These are phyloP conservation scores for Arabidopsis arenosa DNA, from an alignment of 345 rosid species.

Conservation along the genomic window DNA sequence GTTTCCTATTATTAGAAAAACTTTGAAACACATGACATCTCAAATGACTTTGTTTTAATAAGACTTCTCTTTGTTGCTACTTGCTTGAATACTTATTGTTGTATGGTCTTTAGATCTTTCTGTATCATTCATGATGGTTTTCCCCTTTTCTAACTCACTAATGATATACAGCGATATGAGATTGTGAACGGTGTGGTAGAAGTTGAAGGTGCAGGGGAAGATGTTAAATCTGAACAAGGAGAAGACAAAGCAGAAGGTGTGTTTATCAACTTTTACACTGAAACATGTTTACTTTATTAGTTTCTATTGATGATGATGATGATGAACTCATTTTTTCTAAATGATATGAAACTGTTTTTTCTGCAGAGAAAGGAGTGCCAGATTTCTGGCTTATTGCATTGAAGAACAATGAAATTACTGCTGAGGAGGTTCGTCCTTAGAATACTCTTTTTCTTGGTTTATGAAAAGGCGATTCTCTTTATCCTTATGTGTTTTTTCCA, in stretches of 20 bases:
- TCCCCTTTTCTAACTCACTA: background rate
- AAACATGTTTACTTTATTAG: background rate
- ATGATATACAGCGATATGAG: conserved; percentile 69
- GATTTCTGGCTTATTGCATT: conserved; percentile 91
- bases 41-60: background rate
- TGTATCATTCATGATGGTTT: conserved; percentile 8
- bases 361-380: conserved; percentile 93
- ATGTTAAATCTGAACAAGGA: conserved; percentile 56
- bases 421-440: conserved; percentile 70
- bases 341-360: conserved; percentile 29
- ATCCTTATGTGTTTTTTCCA: background rate
- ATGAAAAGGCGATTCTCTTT: background rate
- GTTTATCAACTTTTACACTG: conserved; percentile 1
- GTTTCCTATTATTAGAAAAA: background rate
- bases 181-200: conserved; percentile 84
- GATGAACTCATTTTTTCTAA: conserved; percentile 12
- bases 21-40: background rate
- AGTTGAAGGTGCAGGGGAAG: conserved; percentile 61
- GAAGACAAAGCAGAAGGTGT: conserved; percentile 70
- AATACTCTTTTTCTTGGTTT: background rate
- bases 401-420: conserved; percentile 91
- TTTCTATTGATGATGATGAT: background rate
- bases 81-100: background rate
- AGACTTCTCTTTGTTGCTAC: conserved; percentile 3
- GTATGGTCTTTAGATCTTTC: background rate